A percentile compares a stretch with the other conserved stretches of the same genome.
phyloP scores from a whole-genome alignment of 441 rosid genomes.

The Cnidoscolus chayamansa region DNA sequence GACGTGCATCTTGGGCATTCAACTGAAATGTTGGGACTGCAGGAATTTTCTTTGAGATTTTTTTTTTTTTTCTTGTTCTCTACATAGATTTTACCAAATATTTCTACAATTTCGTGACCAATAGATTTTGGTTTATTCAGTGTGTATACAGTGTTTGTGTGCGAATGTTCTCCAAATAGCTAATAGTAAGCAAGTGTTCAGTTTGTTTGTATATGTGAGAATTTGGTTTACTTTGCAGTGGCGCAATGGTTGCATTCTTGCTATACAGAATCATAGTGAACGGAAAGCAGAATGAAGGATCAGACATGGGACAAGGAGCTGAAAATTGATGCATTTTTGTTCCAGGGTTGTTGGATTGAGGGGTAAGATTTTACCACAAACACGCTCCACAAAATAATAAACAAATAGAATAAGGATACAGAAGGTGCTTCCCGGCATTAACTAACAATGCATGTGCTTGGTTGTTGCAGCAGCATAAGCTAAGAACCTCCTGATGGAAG shows the following conservation, averaged over 20 bases:
- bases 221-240: slow-evolving; percentile 41
- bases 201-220: not conserved
- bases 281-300: slow-evolving; percentile 32
- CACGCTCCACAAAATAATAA: no score
- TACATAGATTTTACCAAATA: no score
- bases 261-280: slow-evolving; percentile 44
- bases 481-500: not conserved
- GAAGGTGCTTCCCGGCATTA: not conserved
- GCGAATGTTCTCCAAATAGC: not conserved
- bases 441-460: not conserved
- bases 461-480: not conserved
- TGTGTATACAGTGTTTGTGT: no score
- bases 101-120: no score
- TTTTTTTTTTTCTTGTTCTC: no score
- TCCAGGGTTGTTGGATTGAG: slow-evolving; percentile 20
- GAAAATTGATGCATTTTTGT: slow-evolving; percentile 30
- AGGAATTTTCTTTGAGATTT: not conserved
- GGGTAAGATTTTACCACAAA: not conserved
- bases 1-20: not conserved
- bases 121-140: no score
- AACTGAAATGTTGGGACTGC: not conserved
- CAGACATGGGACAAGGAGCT: slow-evolving; percentile 35
- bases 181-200: not conserved
- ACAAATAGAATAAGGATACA: no score
- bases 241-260: slow-evolving; percentile 64